Conservation (phyloP, 2,329 filamentous ascomycete species). For the Coniochaeta ligniaria region DNA sequence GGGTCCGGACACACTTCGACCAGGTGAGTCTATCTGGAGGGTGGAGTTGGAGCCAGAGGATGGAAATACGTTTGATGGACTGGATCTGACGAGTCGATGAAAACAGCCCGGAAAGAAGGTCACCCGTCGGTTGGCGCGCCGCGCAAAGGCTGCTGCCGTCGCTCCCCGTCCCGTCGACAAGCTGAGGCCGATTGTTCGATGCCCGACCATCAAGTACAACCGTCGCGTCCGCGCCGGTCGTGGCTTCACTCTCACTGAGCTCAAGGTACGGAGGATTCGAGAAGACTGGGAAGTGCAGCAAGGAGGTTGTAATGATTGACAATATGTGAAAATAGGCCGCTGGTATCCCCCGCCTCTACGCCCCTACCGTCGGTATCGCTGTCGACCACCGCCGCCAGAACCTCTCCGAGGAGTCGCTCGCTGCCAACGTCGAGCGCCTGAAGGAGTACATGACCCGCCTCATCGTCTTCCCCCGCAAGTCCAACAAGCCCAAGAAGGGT, state of each 20-base stretch:
- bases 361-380: conserved; percentile 91
- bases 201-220: conserved; percentile 99
- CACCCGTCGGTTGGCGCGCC: conserved; percentile 82
- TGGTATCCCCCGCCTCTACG: conserved; percentile 88
- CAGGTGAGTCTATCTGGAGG: conserved; percentile 62
- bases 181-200: conserved; percentile 92
- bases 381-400: conserved; percentile 97
- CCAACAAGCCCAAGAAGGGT: conserved; percentile 88
- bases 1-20: conserved; percentile 99
- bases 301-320: neutral
- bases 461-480: conserved; percentile 95
- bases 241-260: conserved; percentile 94
- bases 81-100: conserved; percentile 23
- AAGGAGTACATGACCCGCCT: conserved; percentile 95
- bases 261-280: conserved; percentile 68
- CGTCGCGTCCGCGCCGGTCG: conserved; percentile 91
- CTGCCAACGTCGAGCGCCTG: conserved; percentile 92
- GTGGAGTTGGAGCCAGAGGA: conserved; percentile 13
- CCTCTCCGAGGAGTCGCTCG: conserved; percentile 90
- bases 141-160: conserved; percentile 89
- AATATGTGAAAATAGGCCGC: conserved; percentile 58
- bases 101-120: conserved; percentile 90
- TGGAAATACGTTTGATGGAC: conserved; percentile 6
- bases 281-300: neutral
- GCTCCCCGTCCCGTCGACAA: conserved; percentile 97